A percentile compares a stretch with the other conserved stretches of the same genome.
Conservation (phyloP, 1,139 yeast genomes). For the Ogataea hybrid region DNA sequence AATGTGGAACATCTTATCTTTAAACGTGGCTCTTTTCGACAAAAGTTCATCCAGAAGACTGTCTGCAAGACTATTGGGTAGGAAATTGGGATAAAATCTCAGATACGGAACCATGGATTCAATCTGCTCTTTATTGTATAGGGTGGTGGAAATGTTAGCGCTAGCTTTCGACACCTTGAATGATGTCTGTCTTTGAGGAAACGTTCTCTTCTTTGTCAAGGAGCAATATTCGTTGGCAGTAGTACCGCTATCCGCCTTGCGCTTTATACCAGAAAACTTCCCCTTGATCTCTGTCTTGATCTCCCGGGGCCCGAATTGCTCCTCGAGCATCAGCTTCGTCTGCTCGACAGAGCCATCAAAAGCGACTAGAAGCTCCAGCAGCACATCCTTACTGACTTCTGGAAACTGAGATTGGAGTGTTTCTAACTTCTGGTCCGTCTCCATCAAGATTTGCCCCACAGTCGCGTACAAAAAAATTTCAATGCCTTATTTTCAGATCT, state of each 20-base stretch:
- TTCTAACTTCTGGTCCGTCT: constrained; percentile 32
- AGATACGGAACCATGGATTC: constrained; percentile 42
- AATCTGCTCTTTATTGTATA: constrained; percentile 44
- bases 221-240: neutral
- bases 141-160: constrained; percentile 12
- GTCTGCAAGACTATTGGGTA: constrained; percentile 50
- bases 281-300: neutral
- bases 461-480: constrained; percentile 2
- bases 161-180: constrained; percentile 16
- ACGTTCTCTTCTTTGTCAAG: neutral
- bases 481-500: neutral
- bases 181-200: neutral
- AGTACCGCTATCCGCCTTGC: neutral
- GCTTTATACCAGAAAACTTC: too few species aligned
- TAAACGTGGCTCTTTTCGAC: constrained; percentile 40
- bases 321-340: constrained; percentile 35
- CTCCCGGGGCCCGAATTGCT: constrained; percentile 21
- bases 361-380: constrained; percentile 38
- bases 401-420: constrained; percentile 31
- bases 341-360: constrained; percentile 40
- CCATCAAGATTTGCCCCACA: constrained; percentile 17
- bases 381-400: constrained; percentile 29
- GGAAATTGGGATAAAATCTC: constrained; percentile 47
- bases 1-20: constrained; percentile 46
- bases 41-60: constrained; percentile 41